phyloP scores from a whole-genome alignment of 345 rosid species.

The Clarkia xantiana region DNA sequence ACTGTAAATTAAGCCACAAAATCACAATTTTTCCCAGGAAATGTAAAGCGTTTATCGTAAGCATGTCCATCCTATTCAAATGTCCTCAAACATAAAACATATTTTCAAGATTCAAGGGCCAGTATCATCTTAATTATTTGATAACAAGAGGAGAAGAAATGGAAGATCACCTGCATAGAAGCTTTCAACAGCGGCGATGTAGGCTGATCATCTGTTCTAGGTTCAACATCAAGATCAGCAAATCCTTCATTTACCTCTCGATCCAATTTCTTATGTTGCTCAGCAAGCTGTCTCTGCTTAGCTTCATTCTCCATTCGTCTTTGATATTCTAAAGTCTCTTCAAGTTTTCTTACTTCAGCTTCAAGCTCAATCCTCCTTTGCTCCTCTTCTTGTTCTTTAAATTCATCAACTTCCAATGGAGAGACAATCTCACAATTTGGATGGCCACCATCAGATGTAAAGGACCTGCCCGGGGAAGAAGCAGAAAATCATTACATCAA shows the following conservation, averaged over 20 bases:
- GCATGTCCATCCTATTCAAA: too few species aligned
- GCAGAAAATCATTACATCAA: slow-evolving; percentile 2
- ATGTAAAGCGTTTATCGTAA: background rate
- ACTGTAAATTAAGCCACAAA: background rate
- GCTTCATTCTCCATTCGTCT: slow-evolving; percentile 84
- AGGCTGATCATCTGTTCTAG: slow-evolving; percentile 16
- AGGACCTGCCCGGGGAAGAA: slow-evolving; percentile 37
- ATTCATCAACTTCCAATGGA: slow-evolving; percentile 28
- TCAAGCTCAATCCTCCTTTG: slow-evolving; percentile 62
- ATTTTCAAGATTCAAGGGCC: background rate
- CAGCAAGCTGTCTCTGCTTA: slow-evolving; percentile 72
- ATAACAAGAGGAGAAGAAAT: slow-evolving; percentile 6
- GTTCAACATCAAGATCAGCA: slow-evolving; percentile 18
- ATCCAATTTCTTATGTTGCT: slow-evolving; percentile 49
- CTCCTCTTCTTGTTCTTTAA: slow-evolving; percentile 63
- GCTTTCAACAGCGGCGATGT: slow-evolving; percentile 9
- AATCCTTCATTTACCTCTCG: slow-evolving; percentile 21
- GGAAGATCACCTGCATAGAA: slow-evolving; percentile 15
- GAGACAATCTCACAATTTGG: slow-evolving; percentile 29
- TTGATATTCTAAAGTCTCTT: slow-evolving; percentile 76
- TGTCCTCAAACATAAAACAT: too few species aligned
- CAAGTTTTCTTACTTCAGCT: slow-evolving; percentile 83
- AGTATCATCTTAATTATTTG: background rate
- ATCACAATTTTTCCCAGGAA: background rate
- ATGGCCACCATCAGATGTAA: slow-evolving; percentile 35